These are phyloP conservation scores for Coemansia sp. DNA, from an alignment of 192 early-diverging fungal species.

Conservation along the genomic window DNA sequence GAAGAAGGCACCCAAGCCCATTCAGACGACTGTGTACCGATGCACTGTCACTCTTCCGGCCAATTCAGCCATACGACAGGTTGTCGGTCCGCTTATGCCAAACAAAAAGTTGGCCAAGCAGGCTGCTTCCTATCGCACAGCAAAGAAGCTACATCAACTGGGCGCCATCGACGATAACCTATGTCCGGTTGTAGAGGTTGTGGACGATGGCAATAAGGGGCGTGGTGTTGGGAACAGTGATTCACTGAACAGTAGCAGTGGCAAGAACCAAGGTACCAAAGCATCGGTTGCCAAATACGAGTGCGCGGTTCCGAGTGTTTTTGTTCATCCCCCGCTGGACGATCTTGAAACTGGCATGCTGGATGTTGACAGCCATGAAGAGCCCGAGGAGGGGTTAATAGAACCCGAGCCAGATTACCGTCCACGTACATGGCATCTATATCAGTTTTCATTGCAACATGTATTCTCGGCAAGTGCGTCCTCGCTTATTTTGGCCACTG, in stretches of 20 bases:
- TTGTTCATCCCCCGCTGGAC: constrained; percentile 15
- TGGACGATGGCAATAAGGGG: constrained; percentile 12
- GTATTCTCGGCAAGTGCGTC: constrained; percentile 9
- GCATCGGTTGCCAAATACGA: constrained; percentile 24
- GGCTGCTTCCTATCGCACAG: constrained; percentile 66
- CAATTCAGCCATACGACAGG: constrained; percentile 61
- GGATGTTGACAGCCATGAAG: not conserved
- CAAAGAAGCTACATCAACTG: constrained; percentile 66
- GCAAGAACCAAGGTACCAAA: constrained; percentile 22
- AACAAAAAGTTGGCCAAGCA: constrained; percentile 70
- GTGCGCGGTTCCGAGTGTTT: constrained; percentile 14
- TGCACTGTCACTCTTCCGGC: constrained; percentile 62
- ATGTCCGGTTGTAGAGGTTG: constrained; percentile 53
- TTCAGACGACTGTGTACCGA: constrained; percentile 18
- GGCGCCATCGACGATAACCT: constrained; percentile 77
- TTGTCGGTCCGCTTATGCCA: constrained; percentile 55
- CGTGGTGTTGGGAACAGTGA: not conserved
- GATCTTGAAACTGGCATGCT: not conserved
- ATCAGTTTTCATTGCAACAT: constrained; percentile 27
- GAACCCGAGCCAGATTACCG: constrained; percentile 7
- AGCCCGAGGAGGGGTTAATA: not conserved
- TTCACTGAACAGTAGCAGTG: not conserved
- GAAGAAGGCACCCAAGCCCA: constrained; percentile 15
- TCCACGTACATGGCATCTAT: constrained; percentile 32
- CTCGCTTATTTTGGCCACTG: constrained; percentile 21